A percentile compares a stretch with the other conserved stretches of the same genome.
Conservation (phyloP, 2,329 filamentous ascomycete genomes). For the Hymenoscyphus scutula region DNA sequence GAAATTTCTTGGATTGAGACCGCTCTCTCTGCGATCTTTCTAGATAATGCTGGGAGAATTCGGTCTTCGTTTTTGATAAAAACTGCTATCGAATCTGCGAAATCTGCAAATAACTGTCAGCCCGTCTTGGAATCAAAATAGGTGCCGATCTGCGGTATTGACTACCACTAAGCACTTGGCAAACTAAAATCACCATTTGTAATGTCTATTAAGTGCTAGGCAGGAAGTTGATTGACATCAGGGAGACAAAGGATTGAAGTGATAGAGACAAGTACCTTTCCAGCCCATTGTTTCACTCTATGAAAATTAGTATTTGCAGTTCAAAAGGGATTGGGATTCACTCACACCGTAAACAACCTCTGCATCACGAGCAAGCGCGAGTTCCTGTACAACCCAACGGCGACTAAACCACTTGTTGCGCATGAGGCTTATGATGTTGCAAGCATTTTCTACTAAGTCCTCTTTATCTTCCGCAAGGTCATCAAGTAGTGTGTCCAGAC, state of each 20-base stretch:
- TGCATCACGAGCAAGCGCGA: slow-evolving; percentile 1
- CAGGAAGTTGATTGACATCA: too few species aligned
- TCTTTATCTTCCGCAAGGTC: neutral
- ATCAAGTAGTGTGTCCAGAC: neutral
- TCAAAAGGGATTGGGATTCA: too few species aligned
- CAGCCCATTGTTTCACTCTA: too few species aligned
- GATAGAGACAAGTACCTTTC: too few species aligned
- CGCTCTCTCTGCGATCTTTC: neutral
- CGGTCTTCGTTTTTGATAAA: slow-evolving; percentile 21
- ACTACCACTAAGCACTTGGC: too few species aligned
- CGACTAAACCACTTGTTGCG: slow-evolving; percentile 5
- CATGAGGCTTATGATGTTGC: neutral
- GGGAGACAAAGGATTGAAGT: too few species aligned
- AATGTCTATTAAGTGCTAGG: too few species aligned
- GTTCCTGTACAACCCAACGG: slow-evolving; percentile 10
- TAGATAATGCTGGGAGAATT: slow-evolving; percentile 11
- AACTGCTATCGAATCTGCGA: slow-evolving; percentile 24
- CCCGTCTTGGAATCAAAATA: too few species aligned
- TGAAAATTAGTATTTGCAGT: too few species aligned
- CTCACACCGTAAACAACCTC: neutral
- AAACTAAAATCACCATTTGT: too few species aligned
- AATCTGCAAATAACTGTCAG: too few species aligned
- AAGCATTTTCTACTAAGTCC: neutral
- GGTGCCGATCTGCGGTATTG: too few species aligned
- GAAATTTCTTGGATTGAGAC: neutral